Conservation (phyloP, 2,329 filamentous ascomycete species). For the Aspergillus sp. region DNA sequence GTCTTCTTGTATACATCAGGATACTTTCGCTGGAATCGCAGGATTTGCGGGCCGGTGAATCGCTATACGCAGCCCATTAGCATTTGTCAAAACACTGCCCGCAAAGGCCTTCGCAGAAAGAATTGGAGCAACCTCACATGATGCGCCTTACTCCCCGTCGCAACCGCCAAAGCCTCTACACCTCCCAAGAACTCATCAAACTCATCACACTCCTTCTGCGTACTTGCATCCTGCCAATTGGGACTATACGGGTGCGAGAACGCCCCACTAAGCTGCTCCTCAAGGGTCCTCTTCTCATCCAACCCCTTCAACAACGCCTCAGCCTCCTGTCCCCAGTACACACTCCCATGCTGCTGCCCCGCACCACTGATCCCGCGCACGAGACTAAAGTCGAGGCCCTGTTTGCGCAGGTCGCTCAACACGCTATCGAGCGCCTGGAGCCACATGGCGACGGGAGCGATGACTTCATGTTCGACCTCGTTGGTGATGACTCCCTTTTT, state of each 20-base stretch:
- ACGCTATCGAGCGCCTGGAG: constrained; percentile 90
- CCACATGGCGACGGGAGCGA: constrained; percentile 91
- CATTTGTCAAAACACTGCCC: background rate
- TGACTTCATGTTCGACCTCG: constrained; percentile 83
- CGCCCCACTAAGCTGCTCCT: constrained; percentile 72
- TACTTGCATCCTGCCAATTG: constrained; percentile 98
- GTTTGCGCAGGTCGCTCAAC: constrained; percentile 70
- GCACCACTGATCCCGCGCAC: constrained; percentile 86
- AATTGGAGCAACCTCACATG: constrained; percentile 65
- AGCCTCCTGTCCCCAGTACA: constrained; percentile 82
- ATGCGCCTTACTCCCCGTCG: constrained; percentile 90
- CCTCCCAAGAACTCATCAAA: constrained; percentile 77
- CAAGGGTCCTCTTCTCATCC: constrained; percentile 63
- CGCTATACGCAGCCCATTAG: constrained; percentile 57
- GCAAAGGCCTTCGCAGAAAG: constrained; percentile 2
- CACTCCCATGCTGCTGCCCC: constrained; percentile 96
- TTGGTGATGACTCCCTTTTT: constrained; percentile 87
- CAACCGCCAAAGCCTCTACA: constrained; percentile 70
- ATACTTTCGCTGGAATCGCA: constrained; percentile 79
- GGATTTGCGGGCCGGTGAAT: constrained; percentile 96
- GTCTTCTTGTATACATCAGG: constrained; percentile 82
- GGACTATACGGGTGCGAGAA: constrained; percentile 87
- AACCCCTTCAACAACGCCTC: constrained; percentile 67
- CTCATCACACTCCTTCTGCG: constrained; percentile 84
- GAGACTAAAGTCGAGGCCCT: constrained; percentile 71